Evolutionary conservation across 805 yeast genomes (phyloP), one percentile per base, ranked within the genome.

Genomic region (Tetrapisispora iriomotensis): DNA sequence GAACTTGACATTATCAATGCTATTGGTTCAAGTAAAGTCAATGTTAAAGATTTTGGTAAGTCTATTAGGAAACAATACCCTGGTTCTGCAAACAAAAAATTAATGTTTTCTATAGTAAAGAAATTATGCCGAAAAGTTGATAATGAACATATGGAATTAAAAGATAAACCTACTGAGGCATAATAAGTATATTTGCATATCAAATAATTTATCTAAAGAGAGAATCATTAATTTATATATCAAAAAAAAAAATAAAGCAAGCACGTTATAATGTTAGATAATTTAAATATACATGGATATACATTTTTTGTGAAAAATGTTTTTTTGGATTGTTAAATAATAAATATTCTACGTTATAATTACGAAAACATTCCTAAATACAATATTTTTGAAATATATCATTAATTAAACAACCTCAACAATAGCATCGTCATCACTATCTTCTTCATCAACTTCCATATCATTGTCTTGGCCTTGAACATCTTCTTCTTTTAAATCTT

Each of bases 1-100:
- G 80, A 76, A 26, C 75, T 72, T 35, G 95, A 85, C 52, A 82
- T 88, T 39, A 71, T 80, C 44, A 68, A 66, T 23, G 71, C 81
- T 27, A 77, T 87, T 10, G 66, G 57, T 13, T 63, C 47, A 31
- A 52, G 56, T 22, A 47, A 50, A 30, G 60, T 55, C 17, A 55
- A 55, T 38, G 58, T 75, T 78, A 34, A 79, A 76, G 54, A 81
- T 72, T 46, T 69, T 84, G 55, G 74, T 83, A 40, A 66, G 67
- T 37, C 69, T 69, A 38, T 70, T 81, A 51, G 80, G 71, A 61
- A 67, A 68, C 37, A 80, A 82, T 55, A 48, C 29, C 60, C 60
- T 14, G 60, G 60, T 20, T 43, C 58, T 13, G 58, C 53, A 29
- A 55, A 55, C 36, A 55, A 55, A 31, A 53, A 54, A 34, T 41